Base-by-base conservation (phyloP, 2,329 filamentous ascomycete species). In the Sarocladiaceae sp. region DNA sequence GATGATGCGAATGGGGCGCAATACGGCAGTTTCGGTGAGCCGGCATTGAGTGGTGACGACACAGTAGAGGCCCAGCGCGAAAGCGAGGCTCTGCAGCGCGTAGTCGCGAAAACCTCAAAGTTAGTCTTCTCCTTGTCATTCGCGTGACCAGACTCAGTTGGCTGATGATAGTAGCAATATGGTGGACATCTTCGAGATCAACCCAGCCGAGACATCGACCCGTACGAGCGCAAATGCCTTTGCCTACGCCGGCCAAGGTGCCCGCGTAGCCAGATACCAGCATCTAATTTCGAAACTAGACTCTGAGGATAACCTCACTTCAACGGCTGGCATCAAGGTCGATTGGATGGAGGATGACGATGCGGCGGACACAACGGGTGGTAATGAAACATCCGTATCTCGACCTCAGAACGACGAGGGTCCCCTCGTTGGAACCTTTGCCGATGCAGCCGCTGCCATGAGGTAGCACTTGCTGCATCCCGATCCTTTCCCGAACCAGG, bases 161-260 rank as follows among this genome's bases (percentile, higher is more conserved):
- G 23, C 43, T 44, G 35, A 45, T 40, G 6, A 26, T 37, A 49
- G 41, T 55, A 83, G 80, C 55, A 81, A 82, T 54, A 76, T 83
- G 64, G 78, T 83, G 48, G 80, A 83, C 56, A 77, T 83, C 37
- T 83, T 82, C 62, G 78, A 82, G 50, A 80, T 82, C 55, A 72
- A 74, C 27, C 76, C 77, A 74, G 47, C 70, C 71, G 47, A 60
- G 64, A 26, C 54, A 57, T 42, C 53, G 58, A 49, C 54, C 67
- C 52, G 62, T 50, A 47, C 58, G 48, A 48, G 59, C 53, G 52
- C 64, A 13, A 64, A 64, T 13, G 40, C 40, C 1, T 76, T 74
- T 44, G 64, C 63, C 20, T 72, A 74, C 52, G 68, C 73, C 43
- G 73, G 71, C 39, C 76, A 80, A 56, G 76, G 79, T 49, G 68